phyloP scores from a whole-genome alignment of 176 grass and related monocot species.

The Carex pumila region DNA sequence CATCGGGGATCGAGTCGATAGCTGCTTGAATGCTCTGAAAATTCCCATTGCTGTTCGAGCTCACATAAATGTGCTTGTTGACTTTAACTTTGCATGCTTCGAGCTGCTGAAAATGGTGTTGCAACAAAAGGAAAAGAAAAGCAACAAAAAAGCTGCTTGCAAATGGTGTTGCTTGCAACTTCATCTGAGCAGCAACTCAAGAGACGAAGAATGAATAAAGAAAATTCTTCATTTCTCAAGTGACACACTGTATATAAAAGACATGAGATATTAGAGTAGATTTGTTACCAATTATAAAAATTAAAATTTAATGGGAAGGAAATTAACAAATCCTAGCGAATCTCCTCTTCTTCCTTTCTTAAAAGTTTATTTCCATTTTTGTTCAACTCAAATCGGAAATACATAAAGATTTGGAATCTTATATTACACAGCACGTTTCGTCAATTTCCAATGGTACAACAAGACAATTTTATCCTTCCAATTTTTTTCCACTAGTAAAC shows the following conservation, averaged over 20 bases:
- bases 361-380: not conserved
- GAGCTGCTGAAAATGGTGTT: not conserved
- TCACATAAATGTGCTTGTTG: not conserved
- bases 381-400: not conserved
- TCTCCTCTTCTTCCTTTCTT: not conserved
- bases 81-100: not conserved
- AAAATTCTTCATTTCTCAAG: not conserved
- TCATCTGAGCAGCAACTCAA: not conserved
- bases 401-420: not conserved
- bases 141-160: not conserved
- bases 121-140: not conserved
- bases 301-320: not conserved
- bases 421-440: not conserved
- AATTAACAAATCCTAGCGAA: not conserved
- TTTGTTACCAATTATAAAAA: not conserved
- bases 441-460: not conserved
- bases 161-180: not conserved
- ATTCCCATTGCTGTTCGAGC: conserved; percentile 6
- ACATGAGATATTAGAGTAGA: not conserved
- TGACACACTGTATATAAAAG: not conserved
- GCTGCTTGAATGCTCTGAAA: conserved; percentile 45
- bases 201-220: not conserved
- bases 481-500: not conserved
- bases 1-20: conserved; percentile 35
- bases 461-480: not conserved